Conservation (phyloP, 1,284 basidiomycete genomes). For the Tylopilus sp. region DNA sequence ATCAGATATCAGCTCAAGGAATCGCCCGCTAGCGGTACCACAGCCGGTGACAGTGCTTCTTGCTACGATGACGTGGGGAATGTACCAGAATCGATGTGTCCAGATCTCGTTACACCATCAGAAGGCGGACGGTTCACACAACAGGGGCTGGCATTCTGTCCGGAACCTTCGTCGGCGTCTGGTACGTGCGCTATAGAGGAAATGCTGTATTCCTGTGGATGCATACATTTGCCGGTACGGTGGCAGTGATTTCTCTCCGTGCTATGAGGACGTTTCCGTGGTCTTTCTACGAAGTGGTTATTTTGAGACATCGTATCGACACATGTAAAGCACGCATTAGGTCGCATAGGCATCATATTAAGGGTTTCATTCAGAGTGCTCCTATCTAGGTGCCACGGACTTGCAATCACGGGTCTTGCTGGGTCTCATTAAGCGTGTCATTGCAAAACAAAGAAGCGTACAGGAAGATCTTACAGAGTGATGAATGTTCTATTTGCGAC, state of each 20-base stretch:
- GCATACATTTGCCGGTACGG: constrained; percentile 18
- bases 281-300: constrained; percentile 12
- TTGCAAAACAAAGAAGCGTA: constrained; percentile 8
- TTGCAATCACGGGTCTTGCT: neutral
- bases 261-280: constrained; percentile 4
- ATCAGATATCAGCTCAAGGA: constrained; percentile 30
- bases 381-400: constrained; percentile 1
- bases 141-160: constrained; percentile 14
- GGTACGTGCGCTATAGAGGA: constrained; percentile 14
- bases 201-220: constrained; percentile 21
- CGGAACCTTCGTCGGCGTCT: constrained; percentile 9
- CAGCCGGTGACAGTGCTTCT: constrained; percentile 1
- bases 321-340: constrained; percentile 30
- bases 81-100: constrained; percentile 18
- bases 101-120: constrained; percentile 13
- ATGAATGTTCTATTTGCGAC: neutral
- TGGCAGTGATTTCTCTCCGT: constrained; percentile 19
- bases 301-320: constrained; percentile 23
- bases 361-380: neutral
- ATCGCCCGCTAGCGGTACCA: neutral
- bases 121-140: constrained; percentile 18
- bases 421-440: neutral
- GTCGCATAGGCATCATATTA: constrained; percentile 20
- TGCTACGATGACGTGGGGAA: constrained; percentile 13
- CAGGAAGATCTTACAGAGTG: constrained; percentile 8